phyloP scores from a whole-genome alignment of 169 alveolate species.

The Besnoitia besnoiti region DNA sequence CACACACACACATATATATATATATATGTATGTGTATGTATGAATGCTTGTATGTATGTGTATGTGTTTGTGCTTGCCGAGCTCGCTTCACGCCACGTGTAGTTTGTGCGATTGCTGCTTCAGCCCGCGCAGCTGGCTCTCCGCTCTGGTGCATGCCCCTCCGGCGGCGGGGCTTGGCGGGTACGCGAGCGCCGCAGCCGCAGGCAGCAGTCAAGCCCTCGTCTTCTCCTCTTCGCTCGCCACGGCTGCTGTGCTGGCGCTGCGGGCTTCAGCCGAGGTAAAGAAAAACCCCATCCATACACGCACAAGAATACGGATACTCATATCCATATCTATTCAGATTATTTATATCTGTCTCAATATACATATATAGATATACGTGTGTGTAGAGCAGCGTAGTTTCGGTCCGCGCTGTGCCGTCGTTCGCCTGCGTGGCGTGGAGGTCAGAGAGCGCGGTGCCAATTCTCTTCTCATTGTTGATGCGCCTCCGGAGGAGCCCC shows the following conservation, averaged over 20 bases:
- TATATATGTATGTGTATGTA: not conserved
- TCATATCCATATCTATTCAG: no score
- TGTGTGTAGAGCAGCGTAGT: no score
- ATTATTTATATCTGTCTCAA: no score
- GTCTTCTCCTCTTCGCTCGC: conserved; percentile 22
- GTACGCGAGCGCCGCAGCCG: not conserved
- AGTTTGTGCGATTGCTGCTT: not conserved
- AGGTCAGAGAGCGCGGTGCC: no score
- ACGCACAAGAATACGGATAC: no score
- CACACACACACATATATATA: conserved; percentile 1
- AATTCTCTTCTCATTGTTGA: no score
- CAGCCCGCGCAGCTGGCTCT: not conserved
- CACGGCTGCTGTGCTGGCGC: not conserved
- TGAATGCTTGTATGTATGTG: not conserved
- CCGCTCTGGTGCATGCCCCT: not conserved
- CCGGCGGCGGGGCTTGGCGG: not conserved
- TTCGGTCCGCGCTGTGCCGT: no score
- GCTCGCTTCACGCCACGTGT: not conserved
- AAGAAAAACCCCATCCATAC: no score
- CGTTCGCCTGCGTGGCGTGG: no score
- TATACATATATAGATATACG: no score
- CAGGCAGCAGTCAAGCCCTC: not conserved
- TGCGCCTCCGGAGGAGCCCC: no score
- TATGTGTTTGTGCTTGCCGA: not conserved
- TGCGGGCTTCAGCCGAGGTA: conserved; percentile 24